Evolutionary conservation across 2,329 filamentous ascomycete species (phyloP), one percentile per base, ranked within the genome.

Genomic region (Tolypocladium nubicola): DNA sequence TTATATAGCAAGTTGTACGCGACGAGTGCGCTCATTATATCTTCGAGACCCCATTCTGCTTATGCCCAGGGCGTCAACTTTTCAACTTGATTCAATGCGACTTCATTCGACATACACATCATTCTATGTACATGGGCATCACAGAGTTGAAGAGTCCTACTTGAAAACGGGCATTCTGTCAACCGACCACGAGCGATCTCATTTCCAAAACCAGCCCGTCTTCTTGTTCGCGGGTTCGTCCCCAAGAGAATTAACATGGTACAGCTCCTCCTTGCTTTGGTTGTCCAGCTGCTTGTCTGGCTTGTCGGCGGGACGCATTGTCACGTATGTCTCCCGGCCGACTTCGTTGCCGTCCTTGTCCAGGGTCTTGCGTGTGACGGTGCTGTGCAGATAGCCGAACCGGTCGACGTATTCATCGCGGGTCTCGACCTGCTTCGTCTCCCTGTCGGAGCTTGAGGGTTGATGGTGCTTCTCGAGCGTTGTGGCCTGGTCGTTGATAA

Each of bases 191-290:
- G 10, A 35, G 11, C 13, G 11, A 19, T 2, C 60, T 68, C 54
- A 75, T 60, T 73, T 75, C 73, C 73, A 75, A 45, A 76, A 74
- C 73, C 74, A 76, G 4, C 72, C 68, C 11, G 65, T 58, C 43
- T 68, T 67, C 47, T 68, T 66, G 23, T 65, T 59, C 50, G 35
- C 57, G 53, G 35, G 60, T 53, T 39, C 56, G 16, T 23, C 38
- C 2, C 41, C 23, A n/a, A 35, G n/a, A 8, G 13, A 7, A 16
- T 30, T 35, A 7, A 33, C 13, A 37, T 40, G 19, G 30, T 56
- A 54, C n/a, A 16, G 21, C 37, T 41, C 53, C 33, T 55, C 56
- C 47, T 62, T 64, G 35, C 56, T 26, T 26, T 56, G 50, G 35
- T 58, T 59, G 30, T 64, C 57, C 19, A 62, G 59, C 19, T 38